Base-by-base conservation (phyloP, 2,329 filamentous ascomycete genomes). In the Acephala macrosclerotiorum region DNA sequence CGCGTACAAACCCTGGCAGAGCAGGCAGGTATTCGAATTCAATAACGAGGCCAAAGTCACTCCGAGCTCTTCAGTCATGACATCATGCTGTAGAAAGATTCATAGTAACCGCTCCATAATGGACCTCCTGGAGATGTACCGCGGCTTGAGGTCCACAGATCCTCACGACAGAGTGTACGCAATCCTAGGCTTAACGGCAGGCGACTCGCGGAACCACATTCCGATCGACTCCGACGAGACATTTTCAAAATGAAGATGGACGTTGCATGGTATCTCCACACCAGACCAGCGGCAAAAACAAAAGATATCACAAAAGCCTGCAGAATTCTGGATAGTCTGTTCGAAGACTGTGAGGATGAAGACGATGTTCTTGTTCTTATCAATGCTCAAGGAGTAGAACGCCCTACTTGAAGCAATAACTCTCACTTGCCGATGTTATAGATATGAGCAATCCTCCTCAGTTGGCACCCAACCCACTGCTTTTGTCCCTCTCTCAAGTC, bases 401-500 rank as follows among this genome's bases (percentile, higher is more conserved):
- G 29, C 29, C 29, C 29, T 33, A n/a, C 29, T 33, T 33, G 29
- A 33, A 5, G 4, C 9, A 33, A 33, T 9, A 9, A 33, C 38
- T 8, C 7, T 53, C 14, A 57, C 45, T 40, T 61, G 7, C 59
- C 45, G 14, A 61, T 20, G 20, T 61, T 63, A 38, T 66, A 66
- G 16, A 66, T 49, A 16, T 57, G 58, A 14, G 40, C 47, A 26
- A 58, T 61, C 25, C 61, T 57, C 18, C 20, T 40, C 25, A 66
- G 35, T 29, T 64, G 60, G 7, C 65, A 61, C 2, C 35, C 58
- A 53, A 66, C 56, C 65, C 60, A 66, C 49, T 58, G 47, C 26
- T 33, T 53, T 16, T 66, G 65, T 2, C 65, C 65, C 6, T 66
- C 49, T 47, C 65, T 57, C 26, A 64, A 18, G n/a, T 8, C 59